Evolutionary conservation across 2,329 filamentous ascomycete genomes (phyloP), one percentile per base, ranked within the genome.

Genomic region (Tolypocladium cylindrosporum): DNA sequence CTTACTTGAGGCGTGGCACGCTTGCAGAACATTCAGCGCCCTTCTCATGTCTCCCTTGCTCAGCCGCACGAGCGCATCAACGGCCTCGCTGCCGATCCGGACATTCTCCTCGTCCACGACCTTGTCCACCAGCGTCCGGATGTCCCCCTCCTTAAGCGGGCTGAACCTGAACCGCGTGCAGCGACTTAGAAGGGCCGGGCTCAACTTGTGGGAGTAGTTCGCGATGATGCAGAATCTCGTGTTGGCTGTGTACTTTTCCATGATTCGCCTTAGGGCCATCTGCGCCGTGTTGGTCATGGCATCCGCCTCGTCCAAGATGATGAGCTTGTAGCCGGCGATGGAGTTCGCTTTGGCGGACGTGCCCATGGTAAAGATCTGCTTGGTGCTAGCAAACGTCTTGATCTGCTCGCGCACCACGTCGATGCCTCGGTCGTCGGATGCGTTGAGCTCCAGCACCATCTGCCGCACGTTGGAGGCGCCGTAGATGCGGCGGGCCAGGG

Each of bases 211-310:
- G 37, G 94, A 94, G 74, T 99, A 99, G 75, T 99, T 99, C 66
- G 94, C 94, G 66, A 99, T 97, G 69, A 99, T 91, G 76, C 93
- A 97, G 76, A 99, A 99, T 56, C 94, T 82, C 2, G 94, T 97
- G 76, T 99, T 99, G 60, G 90, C 90, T 0, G 94, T 99, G 77
- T 99, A 99, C 76, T 96, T 96, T 71, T 99, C 94, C 94, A 99
- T 99, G 69, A 99, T 97, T 54, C 94, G 81, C 61, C 94, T 84
- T 57, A 99, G 79, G 0, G 94, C 94, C 93, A 99, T 99, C 74
- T 99, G 94, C 7, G 94, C 94, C 0, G 93, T 95, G 57, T 90
- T 89, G n/a, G 94, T 99, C 94, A 99, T 99, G 57, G 94, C 94
- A 72, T 99, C 94, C n/a, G 94, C 94, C 77, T 99, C 94, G 72